Evolutionary conservation across 192 early-diverging fungal species (phyloP).

Genomic region (Backusella mclennaniae): DNA sequence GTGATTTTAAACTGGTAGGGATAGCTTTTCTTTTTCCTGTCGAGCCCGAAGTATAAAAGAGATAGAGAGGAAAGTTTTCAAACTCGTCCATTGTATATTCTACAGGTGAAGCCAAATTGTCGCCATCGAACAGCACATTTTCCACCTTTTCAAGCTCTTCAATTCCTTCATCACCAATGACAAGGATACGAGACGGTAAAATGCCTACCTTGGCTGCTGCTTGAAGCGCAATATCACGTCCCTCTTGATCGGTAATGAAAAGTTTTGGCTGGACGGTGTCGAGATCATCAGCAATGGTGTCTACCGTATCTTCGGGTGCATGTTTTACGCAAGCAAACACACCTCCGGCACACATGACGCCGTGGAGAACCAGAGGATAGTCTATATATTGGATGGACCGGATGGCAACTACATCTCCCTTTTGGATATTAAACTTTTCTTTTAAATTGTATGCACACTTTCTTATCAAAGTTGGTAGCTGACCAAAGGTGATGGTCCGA

Average conservation of each 20-base stretch:
- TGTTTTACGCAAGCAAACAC: neutral
- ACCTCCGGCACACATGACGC: neutral
- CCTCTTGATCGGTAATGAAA: neutral
- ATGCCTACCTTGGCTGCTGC: neutral
- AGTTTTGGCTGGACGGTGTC: neutral
- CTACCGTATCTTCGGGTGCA: neutral
- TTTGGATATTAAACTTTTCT: neutral
- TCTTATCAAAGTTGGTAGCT: neutral
- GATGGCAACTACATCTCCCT: neutral
- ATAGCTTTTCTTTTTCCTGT: neutral
- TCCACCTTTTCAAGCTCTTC: neutral
- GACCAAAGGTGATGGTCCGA: neutral
- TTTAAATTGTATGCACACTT: neutral
- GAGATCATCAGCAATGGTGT: neutral
- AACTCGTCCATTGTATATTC: neutral
- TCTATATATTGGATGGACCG: neutral
- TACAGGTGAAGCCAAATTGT: neutral
- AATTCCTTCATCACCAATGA: neutral
- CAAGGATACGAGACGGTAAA: neutral
- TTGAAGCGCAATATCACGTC: neutral
- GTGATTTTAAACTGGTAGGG: neutral
- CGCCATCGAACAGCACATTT: neutral
- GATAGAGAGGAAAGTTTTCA: neutral
- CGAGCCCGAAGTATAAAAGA: slow-evolving; percentile 3
- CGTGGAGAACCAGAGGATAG: neutral